Conservation (phyloP, 768 basidiomycete species). For the Fomitopsis pulvina region DNA sequence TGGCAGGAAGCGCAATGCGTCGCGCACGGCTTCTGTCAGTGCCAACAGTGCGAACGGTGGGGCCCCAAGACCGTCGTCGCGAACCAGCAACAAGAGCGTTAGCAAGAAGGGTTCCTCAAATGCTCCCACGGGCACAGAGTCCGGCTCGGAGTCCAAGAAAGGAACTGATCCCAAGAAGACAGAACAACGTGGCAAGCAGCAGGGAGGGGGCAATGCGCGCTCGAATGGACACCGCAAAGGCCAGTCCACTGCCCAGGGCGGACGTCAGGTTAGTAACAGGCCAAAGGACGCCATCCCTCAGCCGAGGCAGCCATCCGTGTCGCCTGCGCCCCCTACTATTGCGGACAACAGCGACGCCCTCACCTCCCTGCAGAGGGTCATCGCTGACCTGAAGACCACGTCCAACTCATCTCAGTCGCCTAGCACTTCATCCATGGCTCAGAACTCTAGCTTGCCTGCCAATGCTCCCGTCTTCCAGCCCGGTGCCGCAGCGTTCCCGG, state of each 20-base stretch:
- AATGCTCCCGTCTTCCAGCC: constrained; percentile 77
- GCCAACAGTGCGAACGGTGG: constrained; percentile 23
- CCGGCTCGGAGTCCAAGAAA: constrained; percentile 68
- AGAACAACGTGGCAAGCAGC: constrained; percentile 35
- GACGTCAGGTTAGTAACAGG: constrained; percentile 37
- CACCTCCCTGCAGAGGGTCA: constrained; percentile 87
- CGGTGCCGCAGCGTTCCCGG: constrained; percentile 50
- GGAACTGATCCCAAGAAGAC: constrained; percentile 48
- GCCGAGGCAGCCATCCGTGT: constrained; percentile 31
- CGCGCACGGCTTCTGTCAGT: constrained; percentile 15
- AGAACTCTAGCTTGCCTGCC: constrained; percentile 48
- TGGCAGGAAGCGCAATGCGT: constrained; percentile 41
- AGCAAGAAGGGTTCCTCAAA: constrained; percentile 46
- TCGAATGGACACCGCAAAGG: constrained; percentile 45
- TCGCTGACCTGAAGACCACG: constrained; percentile 87
- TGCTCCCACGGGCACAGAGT: constrained; percentile 43
- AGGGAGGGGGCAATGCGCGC: constrained; percentile 37
- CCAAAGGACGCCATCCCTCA: constrained; percentile 28
- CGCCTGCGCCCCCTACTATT: constrained; percentile 43
- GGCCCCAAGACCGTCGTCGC: constrained; percentile 54
- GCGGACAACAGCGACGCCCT: constrained; percentile 74
- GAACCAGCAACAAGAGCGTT: constrained; percentile 58
- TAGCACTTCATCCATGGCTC: constrained; percentile 38
- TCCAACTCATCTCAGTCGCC: constrained; percentile 51
- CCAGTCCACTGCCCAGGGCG: constrained; percentile 51